Conservation (phyloP, 2,329 filamentous ascomycete genomes). For the Talaromyces sp. region DNA sequence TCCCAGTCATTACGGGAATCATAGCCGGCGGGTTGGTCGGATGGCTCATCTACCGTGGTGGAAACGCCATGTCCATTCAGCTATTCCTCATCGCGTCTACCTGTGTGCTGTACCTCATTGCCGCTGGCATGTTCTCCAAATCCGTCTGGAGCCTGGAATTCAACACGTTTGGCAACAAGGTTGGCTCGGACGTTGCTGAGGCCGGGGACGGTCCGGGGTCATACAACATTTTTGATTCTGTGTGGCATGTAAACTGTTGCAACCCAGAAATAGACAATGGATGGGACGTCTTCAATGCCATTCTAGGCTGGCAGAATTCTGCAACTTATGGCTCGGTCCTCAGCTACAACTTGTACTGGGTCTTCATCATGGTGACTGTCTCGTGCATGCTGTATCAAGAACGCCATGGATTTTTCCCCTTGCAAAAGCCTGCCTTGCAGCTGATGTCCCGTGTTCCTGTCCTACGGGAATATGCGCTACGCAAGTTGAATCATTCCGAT, state of each 20-base stretch:
- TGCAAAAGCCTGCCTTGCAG: constrained; percentile 16
- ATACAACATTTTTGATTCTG: constrained; percentile 71
- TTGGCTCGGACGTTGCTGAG: constrained; percentile 54
- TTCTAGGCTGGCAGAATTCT: constrained; percentile 84
- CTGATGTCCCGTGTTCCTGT: constrained; percentile 20
- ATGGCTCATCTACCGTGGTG: constrained; percentile 68
- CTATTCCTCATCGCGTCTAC: constrained; percentile 78
- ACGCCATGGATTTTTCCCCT: constrained; percentile 15
- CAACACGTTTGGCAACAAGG: constrained; percentile 58
- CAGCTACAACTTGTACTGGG: constrained; percentile 85
- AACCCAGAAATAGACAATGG: constrained; percentile 68
- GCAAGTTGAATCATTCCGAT: constrained; percentile 13
- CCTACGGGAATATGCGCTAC: constrained; percentile 16
- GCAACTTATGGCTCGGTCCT: constrained; percentile 84
- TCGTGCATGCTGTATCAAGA: constrained; percentile 44
- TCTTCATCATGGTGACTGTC: constrained; percentile 64
- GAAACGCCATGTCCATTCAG: constrained; percentile 63
- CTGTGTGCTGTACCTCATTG: constrained; percentile 78
- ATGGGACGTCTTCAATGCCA: constrained; percentile 83
- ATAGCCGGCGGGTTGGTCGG: constrained; percentile 63
- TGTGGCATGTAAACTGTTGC: constrained; percentile 86
- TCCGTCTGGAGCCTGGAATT: constrained; percentile 71
- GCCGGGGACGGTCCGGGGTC: constrained; percentile 65
- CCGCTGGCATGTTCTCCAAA: constrained; percentile 74
- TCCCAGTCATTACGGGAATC: constrained; percentile 71